Evolutionary conservation across 1,284 basidiomycete species (phyloP).

Genomic region (Irpex sp.): DNA sequence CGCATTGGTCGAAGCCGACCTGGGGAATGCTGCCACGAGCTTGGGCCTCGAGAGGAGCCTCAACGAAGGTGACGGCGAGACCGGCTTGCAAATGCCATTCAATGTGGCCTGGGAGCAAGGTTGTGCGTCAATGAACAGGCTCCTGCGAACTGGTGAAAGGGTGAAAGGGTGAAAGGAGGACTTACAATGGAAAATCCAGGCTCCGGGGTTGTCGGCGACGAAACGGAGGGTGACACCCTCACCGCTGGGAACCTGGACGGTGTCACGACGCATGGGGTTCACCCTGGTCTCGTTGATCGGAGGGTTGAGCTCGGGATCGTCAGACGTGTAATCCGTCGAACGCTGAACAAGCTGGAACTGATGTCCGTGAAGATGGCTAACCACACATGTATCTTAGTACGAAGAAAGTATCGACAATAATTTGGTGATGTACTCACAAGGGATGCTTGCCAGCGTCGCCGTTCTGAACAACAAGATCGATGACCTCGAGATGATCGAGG

Average conservation of each 20-base stretch:
- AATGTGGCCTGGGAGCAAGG: conserved; percentile 56
- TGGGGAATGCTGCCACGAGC: conserved; percentile 46
- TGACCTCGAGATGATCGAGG: conserved; percentile 68
- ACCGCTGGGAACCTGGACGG: conserved; percentile 59
- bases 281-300: conserved; percentile 68
- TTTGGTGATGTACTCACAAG: conserved; percentile 53
- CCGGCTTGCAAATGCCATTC: conserved; percentile 82
- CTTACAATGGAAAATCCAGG: conserved; percentile 80
- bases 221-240: conserved; percentile 65
- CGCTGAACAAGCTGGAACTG: conserved; percentile 77
- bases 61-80: conserved; percentile 74
- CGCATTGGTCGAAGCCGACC: conserved; percentile 69
- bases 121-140: too few species aligned
- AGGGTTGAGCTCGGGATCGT: conserved; percentile 79
- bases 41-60: conserved; percentile 68
- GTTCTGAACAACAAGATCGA: conserved; percentile 84
- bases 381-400: neutral
- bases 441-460: conserved; percentile 76
- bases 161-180: conserved; percentile 11
- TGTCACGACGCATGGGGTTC: conserved; percentile 88
- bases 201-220: conserved; percentile 79
- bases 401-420: neutral
- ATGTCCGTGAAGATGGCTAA: conserved; percentile 81
- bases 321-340: conserved; percentile 69
- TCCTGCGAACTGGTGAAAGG: neutral